Evolutionary conservation across 441 rosid genomes (phyloP), one percentile per base, ranked within the genome.

Genomic region (Cnidoscolus chayamansa): DNA sequence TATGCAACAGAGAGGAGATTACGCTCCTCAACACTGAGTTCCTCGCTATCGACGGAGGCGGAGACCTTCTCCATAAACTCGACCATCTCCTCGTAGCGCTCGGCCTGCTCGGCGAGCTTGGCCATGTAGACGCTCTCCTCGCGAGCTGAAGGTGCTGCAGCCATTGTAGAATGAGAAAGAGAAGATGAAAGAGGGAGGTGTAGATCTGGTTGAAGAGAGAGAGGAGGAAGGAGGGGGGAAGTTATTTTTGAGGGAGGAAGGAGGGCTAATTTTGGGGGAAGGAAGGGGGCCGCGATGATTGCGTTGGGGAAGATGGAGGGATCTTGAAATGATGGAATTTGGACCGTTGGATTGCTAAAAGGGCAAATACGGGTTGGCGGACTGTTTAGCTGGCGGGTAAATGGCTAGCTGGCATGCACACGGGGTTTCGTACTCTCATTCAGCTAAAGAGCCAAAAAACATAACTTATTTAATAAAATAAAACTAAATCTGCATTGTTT

Each of bases 61-160:
- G 88, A 91, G 53, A 93, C 98, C 75, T 93, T 91, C 83, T 93
- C 98, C 97, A 91, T 93, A 81, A 88, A 91, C 85, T 89, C 96
- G 58, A 93, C 97, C 98, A 93, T 93, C 77, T 93, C 98, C 76
- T 93, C 97, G 10, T 93, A 93, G 15, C 98, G 93, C 78, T 93
- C 98, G 7, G 96, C 97, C 76, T 93, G 98, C 83, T 93, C 97
- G 5, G 96, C 96, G 71, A 93, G 75, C 89, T 93, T 93, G 65
- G 98, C 97, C 94, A 88, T 79, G 87, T 89, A 93, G 13, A 93
- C 97, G 81, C 84, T 84, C 71, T 93, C 96, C 78, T 91, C 98
- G 66, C 97, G 97, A 2, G 92, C 78, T 3, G 92, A 84, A 6
- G 84, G 43, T 63, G 89, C 76, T 66, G 70, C 77, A 17, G 87